phyloP scores from a whole-genome alignment of 208 protist genomes.

The Trypanosomatidae sp. region DNA sequence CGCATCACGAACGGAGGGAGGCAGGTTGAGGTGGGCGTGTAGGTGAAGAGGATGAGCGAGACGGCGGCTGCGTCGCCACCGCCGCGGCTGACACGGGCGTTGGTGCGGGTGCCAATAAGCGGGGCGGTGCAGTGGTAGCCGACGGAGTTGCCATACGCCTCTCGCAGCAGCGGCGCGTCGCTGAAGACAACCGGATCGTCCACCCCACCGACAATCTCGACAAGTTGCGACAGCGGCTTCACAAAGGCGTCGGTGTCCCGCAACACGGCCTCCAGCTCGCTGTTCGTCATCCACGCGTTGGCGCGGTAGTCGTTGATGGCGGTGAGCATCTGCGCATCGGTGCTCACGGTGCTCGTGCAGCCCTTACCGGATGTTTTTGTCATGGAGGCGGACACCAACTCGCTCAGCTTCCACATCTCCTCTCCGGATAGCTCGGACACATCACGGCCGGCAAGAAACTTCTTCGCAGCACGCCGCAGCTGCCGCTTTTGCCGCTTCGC shows the following conservation, averaged over 20 bases:
- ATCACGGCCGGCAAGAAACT: constrained; percentile 54
- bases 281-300: constrained; percentile 89
- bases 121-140: constrained; percentile 86
- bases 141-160: constrained; percentile 71
- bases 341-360: constrained; percentile 68
- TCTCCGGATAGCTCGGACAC: constrained; percentile 56
- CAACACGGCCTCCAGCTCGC: constrained; percentile 33
- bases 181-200: constrained; percentile 70
- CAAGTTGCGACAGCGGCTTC: constrained; percentile 35
- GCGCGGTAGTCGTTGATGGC: constrained; percentile 84
- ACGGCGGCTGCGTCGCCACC: constrained; percentile 37
- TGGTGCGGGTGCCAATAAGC: constrained; percentile 72
- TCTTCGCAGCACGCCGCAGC: constrained; percentile 28
- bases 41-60: constrained; percentile 77
- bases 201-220: constrained; percentile 70
- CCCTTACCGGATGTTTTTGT: constrained; percentile 34
- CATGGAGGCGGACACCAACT: constrained; percentile 45
- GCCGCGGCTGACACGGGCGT: constrained; percentile 24
- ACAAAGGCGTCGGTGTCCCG: constrained; percentile 32
- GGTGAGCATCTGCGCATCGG: constrained; percentile 73
- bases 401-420: constrained; percentile 73
- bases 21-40: constrained; percentile 38
- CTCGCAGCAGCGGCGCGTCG: constrained; percentile 70
- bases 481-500: constrained; percentile 33
- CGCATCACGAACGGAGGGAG: constrained; percentile 66